These are phyloP conservation scores for Fusarium subtropicale DNA, from an alignment of 2,329 filamentous ascomycete genomes.

Conservation along the genomic window DNA sequence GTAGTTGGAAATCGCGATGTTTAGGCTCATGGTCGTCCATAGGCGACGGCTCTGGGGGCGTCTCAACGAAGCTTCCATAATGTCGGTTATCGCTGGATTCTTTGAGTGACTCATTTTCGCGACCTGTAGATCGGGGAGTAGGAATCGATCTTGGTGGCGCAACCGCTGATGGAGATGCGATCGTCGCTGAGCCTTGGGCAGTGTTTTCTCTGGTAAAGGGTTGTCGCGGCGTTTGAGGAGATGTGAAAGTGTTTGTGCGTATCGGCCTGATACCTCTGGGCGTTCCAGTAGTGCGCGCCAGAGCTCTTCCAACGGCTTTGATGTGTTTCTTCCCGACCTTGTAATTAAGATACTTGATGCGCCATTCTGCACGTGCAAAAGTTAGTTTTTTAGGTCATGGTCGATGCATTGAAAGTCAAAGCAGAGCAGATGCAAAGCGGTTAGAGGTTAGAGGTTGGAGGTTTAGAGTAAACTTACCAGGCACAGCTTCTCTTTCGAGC, in stretches of 20 bases:
- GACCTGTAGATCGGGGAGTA: conserved; percentile 22
- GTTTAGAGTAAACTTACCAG: conserved; percentile 63
- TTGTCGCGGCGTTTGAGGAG: conserved; percentile 40
- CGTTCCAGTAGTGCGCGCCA: conserved; percentile 70
- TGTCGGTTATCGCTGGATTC: conserved; percentile 54
- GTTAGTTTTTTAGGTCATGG: conserved; percentile 11
- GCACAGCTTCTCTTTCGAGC: conserved; percentile 87
- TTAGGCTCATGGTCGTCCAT: conserved; percentile 35
- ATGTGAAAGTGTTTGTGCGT: conserved; percentile 48
- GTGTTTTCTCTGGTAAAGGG: conserved; percentile 18
- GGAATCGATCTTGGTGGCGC: conserved; percentile 37
- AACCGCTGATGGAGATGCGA: conserved; percentile 23
- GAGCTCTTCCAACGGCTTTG: conserved; percentile 81
- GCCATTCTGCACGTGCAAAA: conserved; percentile 74
- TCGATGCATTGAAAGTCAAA: background rate
- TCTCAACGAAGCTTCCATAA: conserved; percentile 66
- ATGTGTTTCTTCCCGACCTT: conserved; percentile 95
- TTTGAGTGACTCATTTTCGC: conserved; percentile 58
- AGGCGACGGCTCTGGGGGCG: conserved; percentile 51
- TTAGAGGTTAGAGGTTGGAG: conserved; percentile 1
- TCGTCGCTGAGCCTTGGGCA: conserved; percentile 13
- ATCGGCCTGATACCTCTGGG: conserved; percentile 56
- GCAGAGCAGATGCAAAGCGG: background rate
- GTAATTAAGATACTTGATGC: conserved; percentile 93
- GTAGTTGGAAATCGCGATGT: conserved; percentile 61